Base-by-base conservation (phyloP, 2,329 filamentous ascomycete species). In the Fusarium sp. region DNA sequence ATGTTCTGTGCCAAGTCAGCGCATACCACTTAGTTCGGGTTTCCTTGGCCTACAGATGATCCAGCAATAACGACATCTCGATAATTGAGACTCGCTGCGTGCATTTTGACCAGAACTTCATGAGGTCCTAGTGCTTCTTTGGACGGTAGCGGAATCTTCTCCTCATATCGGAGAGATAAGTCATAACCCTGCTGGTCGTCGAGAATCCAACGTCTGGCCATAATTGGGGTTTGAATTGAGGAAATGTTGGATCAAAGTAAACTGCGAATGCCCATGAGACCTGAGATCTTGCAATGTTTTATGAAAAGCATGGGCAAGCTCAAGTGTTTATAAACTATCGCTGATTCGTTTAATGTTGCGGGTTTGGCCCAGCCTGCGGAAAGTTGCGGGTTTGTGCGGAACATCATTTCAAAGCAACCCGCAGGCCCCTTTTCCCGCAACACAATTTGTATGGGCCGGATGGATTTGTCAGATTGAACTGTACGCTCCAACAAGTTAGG, bases 21-120 rank as follows among this genome's bases (percentile, higher is more conserved):
- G 8, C 3, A 10, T 15, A 4, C 20, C 4, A 8, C 14, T n/a
- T 1, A 14, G 36, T 28, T 15, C 19, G 30, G 20, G 38, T 2
- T 15, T n/a, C 28, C 20, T 39, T 58, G 75, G 76, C 79, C 50
- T 30, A 70, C 73, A 5, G 28, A 39, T 3, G 67, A 65, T 4
- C 44, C 75, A 1, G 80, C 78, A 49, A 85, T 83, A 17, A 79
- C 76, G 10, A 85, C 68, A 30, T 85, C 83, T 23, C 83, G 77
- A 59, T 83, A 84, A 62, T 85, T 85, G 49, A 85, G 72, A 14
- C 81, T 82, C 1, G 80, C 83, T 6, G 79, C 83, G n/a, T 81
- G 71, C 3, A 85, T 78, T 74, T 88, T 86, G 67, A 90, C 86
- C 6, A 90, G 78, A 6, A 89, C 86, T 45, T 90, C 86, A 51